Evolutionary conservation across 176 grass and related monocot species (phyloP), one percentile per base, ranked within the genome.

Genomic region (Eremochloa ophiuroides): DNA sequence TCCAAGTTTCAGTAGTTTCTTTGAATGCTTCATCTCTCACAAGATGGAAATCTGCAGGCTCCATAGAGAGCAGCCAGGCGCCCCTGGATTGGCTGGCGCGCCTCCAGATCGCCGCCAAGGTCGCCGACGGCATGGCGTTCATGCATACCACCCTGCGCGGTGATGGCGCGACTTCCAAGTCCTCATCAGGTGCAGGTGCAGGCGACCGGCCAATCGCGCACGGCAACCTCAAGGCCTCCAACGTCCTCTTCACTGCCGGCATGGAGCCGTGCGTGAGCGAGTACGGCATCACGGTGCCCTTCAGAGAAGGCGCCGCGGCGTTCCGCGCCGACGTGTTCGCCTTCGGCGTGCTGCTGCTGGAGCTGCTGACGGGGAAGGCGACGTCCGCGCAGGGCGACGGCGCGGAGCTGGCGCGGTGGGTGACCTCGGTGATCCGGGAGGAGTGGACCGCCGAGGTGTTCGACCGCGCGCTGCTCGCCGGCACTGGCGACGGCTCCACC

Each of bases 391-490:
- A 82, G 79, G 82, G 82, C n/a, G 82, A 88, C 48, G 86, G 85
- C 29, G 14, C 75, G 16, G 88, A 94, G 85, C 75, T 94, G 35
- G 76, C 92, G 33, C 55, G 66, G 35, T 94, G 92, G 92, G 92
- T 94, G 71, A 82, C 87, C 33, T 86, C 83, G 17, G 86, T 91
- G 76, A 76, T 94, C 55, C 76, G 84, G 23, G 88, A 91, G 81
- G 92, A 94, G 88, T 94, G 92, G 92, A 94, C 92, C 1, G 88
- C 87, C 46, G 92, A 94, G 80, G 86, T 94, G 59, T 88, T 94
- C 76, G 83, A 94, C 80, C 87, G 87, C 66, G 48, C 37, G 25
- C 75, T 94, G 70, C 64, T 91, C 80, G 63, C 86, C 31, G 77
- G 62, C 10, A 81, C 14, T 13, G 25, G 68, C 23, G 7, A 14